phyloP scores from a whole-genome alignment of 179 eudicot species.

The Drosera spatulata region DNA sequence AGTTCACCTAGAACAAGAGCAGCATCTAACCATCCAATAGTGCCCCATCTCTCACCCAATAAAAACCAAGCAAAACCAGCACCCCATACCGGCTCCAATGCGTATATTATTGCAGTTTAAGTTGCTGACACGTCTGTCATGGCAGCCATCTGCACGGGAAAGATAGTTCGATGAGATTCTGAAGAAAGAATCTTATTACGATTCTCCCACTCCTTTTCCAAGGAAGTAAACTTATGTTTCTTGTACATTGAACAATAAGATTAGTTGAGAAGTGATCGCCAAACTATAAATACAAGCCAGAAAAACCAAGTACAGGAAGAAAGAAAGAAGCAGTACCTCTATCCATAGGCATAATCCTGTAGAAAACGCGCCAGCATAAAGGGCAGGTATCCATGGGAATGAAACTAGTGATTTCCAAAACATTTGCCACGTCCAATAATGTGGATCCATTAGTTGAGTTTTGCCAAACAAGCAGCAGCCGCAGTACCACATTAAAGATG shows the following conservation, averaged over 20 bases:
- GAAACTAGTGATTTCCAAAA: constrained; percentile 23
- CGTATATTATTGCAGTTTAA: constrained; percentile 59
- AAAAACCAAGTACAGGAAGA: constrained; percentile 14
- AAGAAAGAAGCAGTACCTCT: constrained; percentile 33
- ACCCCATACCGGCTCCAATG: constrained; percentile 68
- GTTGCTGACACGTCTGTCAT: constrained; percentile 67
- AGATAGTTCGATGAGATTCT: background rate
- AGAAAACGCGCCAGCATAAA: constrained; percentile 54
- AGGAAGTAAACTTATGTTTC: background rate
- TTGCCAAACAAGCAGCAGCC: constrained; percentile 19
- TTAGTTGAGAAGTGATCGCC: too few relatives aligned
- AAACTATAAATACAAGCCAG: background rate
- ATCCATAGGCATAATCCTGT: constrained; percentile 64
- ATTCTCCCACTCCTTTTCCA: background rate
- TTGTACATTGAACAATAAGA: too few relatives aligned
- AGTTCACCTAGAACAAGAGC: constrained; percentile 47
- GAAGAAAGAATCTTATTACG: background rate
- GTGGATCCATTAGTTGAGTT: constrained; percentile 1
- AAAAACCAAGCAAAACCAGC: constrained; percentile 83
- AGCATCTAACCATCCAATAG: constrained; percentile 66
- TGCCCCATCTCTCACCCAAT: constrained; percentile 74
- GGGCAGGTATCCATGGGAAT: constrained; percentile 70
- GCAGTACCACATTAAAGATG: constrained; percentile 32
- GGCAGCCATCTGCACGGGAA: constrained; percentile 44
- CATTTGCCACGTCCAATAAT: constrained; percentile 21